Conservation (phyloP, 2,329 filamentous ascomycete species). For the Dothistroma septosporum region DNA sequence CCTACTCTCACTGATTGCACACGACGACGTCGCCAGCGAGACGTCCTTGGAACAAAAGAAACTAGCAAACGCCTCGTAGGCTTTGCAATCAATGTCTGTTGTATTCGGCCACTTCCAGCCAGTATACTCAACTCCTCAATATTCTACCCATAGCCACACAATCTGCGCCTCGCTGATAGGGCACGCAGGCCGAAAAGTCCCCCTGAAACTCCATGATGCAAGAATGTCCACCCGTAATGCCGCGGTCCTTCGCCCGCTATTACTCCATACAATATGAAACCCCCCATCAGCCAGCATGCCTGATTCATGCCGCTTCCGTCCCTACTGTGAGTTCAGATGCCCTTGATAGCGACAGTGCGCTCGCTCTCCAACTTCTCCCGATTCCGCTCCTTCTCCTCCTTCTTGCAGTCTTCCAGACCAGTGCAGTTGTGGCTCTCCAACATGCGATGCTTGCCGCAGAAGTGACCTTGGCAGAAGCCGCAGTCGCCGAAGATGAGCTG, state of each 20-base stretch:
- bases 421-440: conserved; percentile 91
- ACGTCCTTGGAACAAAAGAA: too few relatives aligned
- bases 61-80: neutral
- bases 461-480: conserved; percentile 88
- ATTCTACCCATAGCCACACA: neutral
- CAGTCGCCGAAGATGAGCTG: conserved; percentile 96
- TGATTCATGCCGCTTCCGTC: conserved; percentile 3
- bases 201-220: neutral
- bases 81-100: neutral
- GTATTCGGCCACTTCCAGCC: neutral
- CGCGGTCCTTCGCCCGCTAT: neutral
- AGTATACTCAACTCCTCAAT: neutral
- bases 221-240: neutral
- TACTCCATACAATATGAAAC: neutral
- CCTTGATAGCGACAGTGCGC: conserved; percentile 89
- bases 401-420: conserved; percentile 94
- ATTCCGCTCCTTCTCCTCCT: conserved; percentile 92
- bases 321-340: conserved; percentile 53
- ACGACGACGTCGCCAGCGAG: too few relatives aligned
- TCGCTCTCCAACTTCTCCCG: conserved; percentile 87
- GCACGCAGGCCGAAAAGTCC: neutral
- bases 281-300: conserved; percentile 7
- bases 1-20: too few relatives aligned
- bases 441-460: conserved; percentile 90
- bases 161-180: conserved; percentile 4